Percentiles rank a stretch among this genome's conserved stretches.
These are phyloP conservation scores for Helicostylum pulchrum DNA, from an alignment of 192 early-diverging fungal genomes.

Conservation along the genomic window DNA sequence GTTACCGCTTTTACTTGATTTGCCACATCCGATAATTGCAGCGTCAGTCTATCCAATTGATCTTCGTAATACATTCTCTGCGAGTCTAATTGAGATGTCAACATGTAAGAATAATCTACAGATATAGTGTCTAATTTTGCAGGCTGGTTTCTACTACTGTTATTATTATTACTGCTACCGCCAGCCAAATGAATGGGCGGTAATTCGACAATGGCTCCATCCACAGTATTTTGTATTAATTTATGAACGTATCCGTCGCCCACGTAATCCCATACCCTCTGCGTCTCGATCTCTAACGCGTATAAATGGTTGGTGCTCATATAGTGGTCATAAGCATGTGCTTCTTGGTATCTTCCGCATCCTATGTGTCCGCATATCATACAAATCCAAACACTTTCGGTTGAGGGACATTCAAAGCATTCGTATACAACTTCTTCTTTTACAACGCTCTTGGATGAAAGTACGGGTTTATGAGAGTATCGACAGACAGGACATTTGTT, in stretches of 20 bases:
- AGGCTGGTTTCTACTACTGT: background rate
- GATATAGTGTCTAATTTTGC: slow-evolving; percentile 77
- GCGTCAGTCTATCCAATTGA: slow-evolving; percentile 49
- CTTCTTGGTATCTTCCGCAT: slow-evolving; percentile 89
- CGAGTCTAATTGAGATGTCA: slow-evolving; percentile 83
- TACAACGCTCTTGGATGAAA: slow-evolving; percentile 4
- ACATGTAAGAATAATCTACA: slow-evolving; percentile 77
- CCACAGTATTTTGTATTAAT: slow-evolving; percentile 84
- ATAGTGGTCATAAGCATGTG: slow-evolving; percentile 89
- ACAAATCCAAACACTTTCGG: slow-evolving; percentile 91
- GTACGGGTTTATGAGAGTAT: slow-evolving; percentile 60
- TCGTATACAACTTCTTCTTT: slow-evolving; percentile 7
- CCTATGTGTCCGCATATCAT: slow-evolving; percentile 95
- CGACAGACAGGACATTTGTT: slow-evolving; percentile 90
- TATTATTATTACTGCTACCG: background rate
- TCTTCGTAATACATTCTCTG: slow-evolving; percentile 85
- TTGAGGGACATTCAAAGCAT: slow-evolving; percentile 76
- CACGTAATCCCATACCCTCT: slow-evolving; percentile 97
- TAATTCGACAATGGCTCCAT: slow-evolving; percentile 92
- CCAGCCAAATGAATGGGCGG: slow-evolving; percentile 38
- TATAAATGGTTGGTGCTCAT: slow-evolving; percentile 81
- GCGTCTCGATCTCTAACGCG: slow-evolving; percentile 90
- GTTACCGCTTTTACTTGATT: slow-evolving; percentile 27
- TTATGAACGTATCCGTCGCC: slow-evolving; percentile 97
- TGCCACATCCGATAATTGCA: slow-evolving; percentile 47